Percentiles rank a stretch among this genome's conserved stretches.
Evolutionary conservation across 306 rosid genomes (phyloP).

Genomic region (Castanea mollissima): DNA sequence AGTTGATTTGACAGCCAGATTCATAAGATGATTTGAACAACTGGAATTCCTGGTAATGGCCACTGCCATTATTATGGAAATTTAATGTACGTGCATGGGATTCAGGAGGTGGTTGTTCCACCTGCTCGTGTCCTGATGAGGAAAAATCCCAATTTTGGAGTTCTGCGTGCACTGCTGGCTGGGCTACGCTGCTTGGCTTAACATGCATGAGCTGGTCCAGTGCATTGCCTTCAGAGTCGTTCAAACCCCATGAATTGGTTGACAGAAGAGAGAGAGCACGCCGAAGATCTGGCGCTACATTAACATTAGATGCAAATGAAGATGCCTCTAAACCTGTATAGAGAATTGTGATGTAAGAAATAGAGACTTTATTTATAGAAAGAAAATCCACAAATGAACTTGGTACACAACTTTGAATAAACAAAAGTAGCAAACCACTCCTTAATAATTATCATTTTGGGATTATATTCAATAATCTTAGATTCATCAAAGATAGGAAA

Average conservation of each 20-base stretch:
- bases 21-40: background rate
- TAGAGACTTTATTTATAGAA: background rate
- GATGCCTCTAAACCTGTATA: background rate
- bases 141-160: background rate
- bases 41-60: background rate
- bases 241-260: background rate
- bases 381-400: background rate
- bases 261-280: slow-evolving; percentile 15
- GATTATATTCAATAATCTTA: background rate
- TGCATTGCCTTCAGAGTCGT: background rate
- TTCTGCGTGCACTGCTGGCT: background rate
- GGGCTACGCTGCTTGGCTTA: background rate
- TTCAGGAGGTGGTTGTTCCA: background rate
- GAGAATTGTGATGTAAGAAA: background rate
- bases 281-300: background rate
- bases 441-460: background rate
- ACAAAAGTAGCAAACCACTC: too few species aligned
- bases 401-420: background rate
- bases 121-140: background rate
- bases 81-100: background rate
- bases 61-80: background rate
- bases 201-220: background rate
- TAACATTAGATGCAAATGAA: background rate
- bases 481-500: background rate
- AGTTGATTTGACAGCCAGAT: background rate